phyloP scores from a whole-genome alignment of 352 stramenopile genomes.

The Globisporangium viniferum region DNA sequence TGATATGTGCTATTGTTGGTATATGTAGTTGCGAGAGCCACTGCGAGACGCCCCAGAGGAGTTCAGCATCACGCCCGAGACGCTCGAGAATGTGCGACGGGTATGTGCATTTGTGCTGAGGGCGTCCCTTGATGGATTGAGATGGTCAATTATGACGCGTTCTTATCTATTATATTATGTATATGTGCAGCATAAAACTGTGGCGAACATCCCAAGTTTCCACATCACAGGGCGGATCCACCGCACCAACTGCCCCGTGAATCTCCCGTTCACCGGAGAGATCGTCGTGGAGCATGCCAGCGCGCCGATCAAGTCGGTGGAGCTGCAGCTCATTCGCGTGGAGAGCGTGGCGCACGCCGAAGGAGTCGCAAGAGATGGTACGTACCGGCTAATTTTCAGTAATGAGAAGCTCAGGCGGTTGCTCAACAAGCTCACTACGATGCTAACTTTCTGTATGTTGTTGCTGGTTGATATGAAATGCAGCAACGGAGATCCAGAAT shows the following conservation, averaged over 20 bases:
- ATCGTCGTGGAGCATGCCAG: constrained; percentile 77
- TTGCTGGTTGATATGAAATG: background rate
- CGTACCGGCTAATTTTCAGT: background rate
- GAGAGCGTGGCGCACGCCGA: constrained; percentile 83
- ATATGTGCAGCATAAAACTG: constrained; percentile 35
- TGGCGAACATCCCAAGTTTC: constrained; percentile 69
- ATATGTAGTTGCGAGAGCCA: constrained; percentile 42
- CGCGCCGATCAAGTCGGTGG: constrained; percentile 81
- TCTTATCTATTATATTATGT: constrained; percentile 3
- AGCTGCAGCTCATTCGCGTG: constrained; percentile 89
- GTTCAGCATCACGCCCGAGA: constrained; percentile 84
- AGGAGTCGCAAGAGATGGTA: constrained; percentile 78
- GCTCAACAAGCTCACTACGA: background rate
- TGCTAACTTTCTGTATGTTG: background rate
- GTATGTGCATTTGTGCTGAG: constrained; percentile 24
- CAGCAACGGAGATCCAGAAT: constrained; percentile 93
- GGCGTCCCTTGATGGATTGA: no score
- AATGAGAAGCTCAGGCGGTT: no score
- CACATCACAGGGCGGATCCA: constrained; percentile 82
- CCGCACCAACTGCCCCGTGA: constrained; percentile 88
- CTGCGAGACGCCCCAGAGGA: constrained; percentile 59
- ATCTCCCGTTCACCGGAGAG: constrained; percentile 88
- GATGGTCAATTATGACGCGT: background rate
- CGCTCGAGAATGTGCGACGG: constrained; percentile 76
- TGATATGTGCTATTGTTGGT: background rate